A percentile compares a stretch with the other conserved stretches of the same genome.
Evolutionary conservation across 306 rosid species (phyloP).

Genomic region (Carpinus fangiana): DNA sequence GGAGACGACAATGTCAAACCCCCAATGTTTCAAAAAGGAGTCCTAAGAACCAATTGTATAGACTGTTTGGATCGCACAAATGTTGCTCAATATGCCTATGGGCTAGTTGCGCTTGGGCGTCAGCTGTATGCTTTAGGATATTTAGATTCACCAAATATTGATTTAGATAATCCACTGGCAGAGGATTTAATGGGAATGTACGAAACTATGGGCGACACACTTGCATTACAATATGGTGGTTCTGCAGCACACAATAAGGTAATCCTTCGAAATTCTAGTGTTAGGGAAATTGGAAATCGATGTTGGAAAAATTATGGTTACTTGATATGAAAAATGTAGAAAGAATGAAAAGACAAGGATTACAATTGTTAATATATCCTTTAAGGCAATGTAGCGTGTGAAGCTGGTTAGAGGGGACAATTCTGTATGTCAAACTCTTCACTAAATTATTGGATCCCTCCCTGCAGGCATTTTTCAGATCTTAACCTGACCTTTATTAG

Average conservation of each 20-base stretch:
- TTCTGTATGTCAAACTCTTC: neutral
- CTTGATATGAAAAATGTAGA: neutral
- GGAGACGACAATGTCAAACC: constrained; percentile 36
- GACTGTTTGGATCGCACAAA: constrained; percentile 99
- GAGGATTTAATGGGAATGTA: constrained; percentile 73
- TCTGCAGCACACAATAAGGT: constrained; percentile 99
- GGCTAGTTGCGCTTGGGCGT: constrained; percentile 75
- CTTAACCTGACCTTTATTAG: neutral
- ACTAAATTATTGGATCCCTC: neutral
- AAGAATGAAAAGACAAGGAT: neutral
- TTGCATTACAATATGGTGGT: constrained; percentile 93
- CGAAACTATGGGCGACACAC: constrained; percentile 92
- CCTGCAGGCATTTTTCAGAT: neutral
- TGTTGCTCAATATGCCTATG: constrained; percentile 92
- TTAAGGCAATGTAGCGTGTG: neutral
- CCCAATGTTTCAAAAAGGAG: constrained; percentile 69
- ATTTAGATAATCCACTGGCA: constrained; percentile 79
- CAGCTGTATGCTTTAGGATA: constrained; percentile 71
- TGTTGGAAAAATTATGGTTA: neutral
- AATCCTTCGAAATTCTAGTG: constrained; percentile 20
- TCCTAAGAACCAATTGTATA: constrained; percentile 92
- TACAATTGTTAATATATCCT: neutral
- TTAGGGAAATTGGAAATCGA: neutral
- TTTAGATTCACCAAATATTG: constrained; percentile 51
- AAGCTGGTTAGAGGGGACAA: neutral